Percentiles rank a stretch among this genome's conserved stretches.
Conservation (phyloP, 2,329 filamentous ascomycete genomes). For the Sclerotinia minor region DNA sequence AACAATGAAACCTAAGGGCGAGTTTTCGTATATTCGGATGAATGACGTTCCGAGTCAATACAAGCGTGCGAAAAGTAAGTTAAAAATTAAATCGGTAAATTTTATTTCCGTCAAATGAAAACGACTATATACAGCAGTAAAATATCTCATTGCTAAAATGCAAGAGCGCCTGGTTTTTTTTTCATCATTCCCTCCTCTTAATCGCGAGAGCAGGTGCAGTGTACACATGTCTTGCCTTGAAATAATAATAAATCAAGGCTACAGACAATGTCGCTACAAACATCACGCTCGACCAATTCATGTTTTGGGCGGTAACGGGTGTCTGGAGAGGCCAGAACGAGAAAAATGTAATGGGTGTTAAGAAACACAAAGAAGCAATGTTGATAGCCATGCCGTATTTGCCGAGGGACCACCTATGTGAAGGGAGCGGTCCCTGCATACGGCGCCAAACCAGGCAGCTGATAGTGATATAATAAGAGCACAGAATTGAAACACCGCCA, state of each 20-base stretch:
- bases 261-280: conserved; percentile 26
- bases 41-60: neutral
- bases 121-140: neutral
- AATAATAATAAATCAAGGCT: conserved; percentile 31
- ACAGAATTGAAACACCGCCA: conserved; percentile 49
- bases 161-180: neutral
- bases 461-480: conserved; percentile 52
- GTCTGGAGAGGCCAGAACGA: conserved; percentile 49
- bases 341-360: conserved; percentile 45
- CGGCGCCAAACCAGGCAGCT: conserved; percentile 43
- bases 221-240: conserved; percentile 34
- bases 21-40: neutral
- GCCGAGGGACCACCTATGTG: conserved; percentile 47
- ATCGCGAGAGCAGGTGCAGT: conserved; percentile 24
- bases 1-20: too few relatives aligned
- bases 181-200: conserved; percentile 11
- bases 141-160: neutral
- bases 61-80: neutral
- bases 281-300: conserved; percentile 47
- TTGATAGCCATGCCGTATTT: conserved; percentile 46
- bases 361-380: conserved; percentile 45
- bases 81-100: neutral
- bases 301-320: conserved; percentile 44
- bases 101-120: neutral
- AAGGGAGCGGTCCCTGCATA: conserved; percentile 44